phyloP scores from a whole-genome alignment of 345 rosid genomes.

The Adansonia digitata region DNA sequence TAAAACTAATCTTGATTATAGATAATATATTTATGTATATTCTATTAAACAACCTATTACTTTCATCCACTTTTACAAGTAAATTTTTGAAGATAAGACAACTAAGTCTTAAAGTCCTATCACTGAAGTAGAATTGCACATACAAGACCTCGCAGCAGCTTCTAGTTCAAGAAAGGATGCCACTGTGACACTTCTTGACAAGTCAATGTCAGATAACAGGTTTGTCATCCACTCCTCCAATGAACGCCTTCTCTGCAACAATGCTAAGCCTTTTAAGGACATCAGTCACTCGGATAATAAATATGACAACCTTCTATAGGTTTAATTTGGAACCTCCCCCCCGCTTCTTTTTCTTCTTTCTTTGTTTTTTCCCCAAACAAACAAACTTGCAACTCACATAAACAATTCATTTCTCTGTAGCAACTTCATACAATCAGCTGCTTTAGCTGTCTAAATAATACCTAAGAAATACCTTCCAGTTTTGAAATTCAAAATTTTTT shows the following conservation, averaged over 20 bases:
- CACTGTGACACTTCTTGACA: conserved; percentile 81
- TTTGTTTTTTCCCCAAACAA: neutral
- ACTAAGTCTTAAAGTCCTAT: conserved; percentile 11
- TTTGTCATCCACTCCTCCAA: conserved; percentile 98
- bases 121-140: conserved; percentile 34
- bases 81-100: neutral
- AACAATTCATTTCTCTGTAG: neutral
- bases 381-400: neutral
- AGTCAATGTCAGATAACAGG: conserved; percentile 86
- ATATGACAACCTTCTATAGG: neutral
- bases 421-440: neutral
- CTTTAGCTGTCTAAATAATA: neutral
- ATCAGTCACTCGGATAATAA: conserved; percentile 13
- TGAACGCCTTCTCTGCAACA: conserved; percentile 88
- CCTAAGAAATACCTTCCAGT: neutral
- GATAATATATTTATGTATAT: neutral
- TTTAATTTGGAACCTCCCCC: neutral
- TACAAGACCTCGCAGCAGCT: conserved; percentile 98
- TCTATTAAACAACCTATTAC: neutral
- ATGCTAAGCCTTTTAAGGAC: conserved; percentile 41
- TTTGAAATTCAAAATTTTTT: neutral
- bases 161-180: conserved; percentile 98
- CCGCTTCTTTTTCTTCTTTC: neutral
- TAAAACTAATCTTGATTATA: neutral
- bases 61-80: neutral